Evolutionary conservation across 805 yeast species (phyloP), one percentile per base, ranked within the genome.

Genomic region (Wickerhamomyces ciferrii): DNA sequence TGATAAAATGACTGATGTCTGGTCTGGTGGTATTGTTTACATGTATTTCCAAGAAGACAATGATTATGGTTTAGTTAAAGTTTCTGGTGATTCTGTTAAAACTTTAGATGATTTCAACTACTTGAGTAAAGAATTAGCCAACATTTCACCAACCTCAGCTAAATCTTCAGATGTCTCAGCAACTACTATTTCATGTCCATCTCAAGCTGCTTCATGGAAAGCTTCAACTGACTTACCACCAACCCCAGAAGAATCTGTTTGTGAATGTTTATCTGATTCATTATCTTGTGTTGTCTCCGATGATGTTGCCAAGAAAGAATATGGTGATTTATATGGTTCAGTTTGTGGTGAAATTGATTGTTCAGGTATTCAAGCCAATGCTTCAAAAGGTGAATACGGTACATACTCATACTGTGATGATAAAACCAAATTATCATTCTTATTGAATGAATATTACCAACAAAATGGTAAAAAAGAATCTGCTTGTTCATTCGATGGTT

Each of bases 1-100:
- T 29, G 71, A 67, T 50, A 69, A 86, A 24, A 88, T 88, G 96
- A 84, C 94, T 42, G 86, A 79, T 59, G 91, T 88, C 44, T 89
- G 95, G 94, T 87, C 95, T 38, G 96, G 96, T 62, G 96, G 96
- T 67, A 86, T 88, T 57, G 92, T 87, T 45, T 88, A 89, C 76
- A 87, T 87, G 94, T 88, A 87, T 71, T 86, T 83, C 65, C 81
- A 89, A 72, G 96, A 88, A 68, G 82, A 68, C 41, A 89, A 89
- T 68, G 66, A 86, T 54, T 88, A 87, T 62, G 96, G 96, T 50
- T 75, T 88, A 50, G 95, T 88, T 23, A 60, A 82, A 29, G 68
- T 84, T 42, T 60, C 58, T 23, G 67, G 69, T 39, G 75, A 68
- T 58, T 57, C 54, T 43, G 89, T 85, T 45, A 67, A 72, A 21